Evolutionary conservation across 2,329 filamentous ascomycete genomes (phyloP).

Genomic region (Verticillium albo-atrum): DNA sequence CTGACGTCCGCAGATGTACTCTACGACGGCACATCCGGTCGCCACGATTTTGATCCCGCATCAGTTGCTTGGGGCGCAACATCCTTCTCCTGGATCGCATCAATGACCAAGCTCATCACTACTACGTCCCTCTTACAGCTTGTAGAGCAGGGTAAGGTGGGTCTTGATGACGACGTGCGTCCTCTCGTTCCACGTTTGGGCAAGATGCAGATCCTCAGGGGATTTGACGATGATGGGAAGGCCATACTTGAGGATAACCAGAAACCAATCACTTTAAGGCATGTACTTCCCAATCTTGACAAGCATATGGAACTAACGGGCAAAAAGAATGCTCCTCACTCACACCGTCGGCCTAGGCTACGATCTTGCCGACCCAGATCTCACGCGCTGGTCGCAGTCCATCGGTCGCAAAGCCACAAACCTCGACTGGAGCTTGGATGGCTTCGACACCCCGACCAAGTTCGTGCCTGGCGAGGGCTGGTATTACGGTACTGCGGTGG

Average conservation of each 20-base stretch:
- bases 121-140: constrained; percentile 32
- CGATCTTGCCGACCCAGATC: constrained; percentile 32
- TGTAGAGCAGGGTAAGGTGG: constrained; percentile 27
- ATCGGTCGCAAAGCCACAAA: constrained; percentile 26
- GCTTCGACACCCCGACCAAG: constrained; percentile 36
- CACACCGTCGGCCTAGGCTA: constrained; percentile 45
- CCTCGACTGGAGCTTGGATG: constrained; percentile 26
- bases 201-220: constrained; percentile 28
- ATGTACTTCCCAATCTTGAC: not conserved
- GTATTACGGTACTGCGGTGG: constrained; percentile 41
- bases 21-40: constrained; percentile 31
- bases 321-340: constrained; percentile 34
- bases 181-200: constrained; percentile 27
- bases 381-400: constrained; percentile 32
- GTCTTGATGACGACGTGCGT: constrained; percentile 32
- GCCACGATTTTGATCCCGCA: constrained; percentile 20
- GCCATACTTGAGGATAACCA: constrained; percentile 32
- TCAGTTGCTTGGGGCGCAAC: constrained; percentile 24
- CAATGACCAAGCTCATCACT: constrained; percentile 39
- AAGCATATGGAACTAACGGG: not conserved
- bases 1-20: constrained; percentile 19
- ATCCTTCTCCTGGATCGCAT: constrained; percentile 33
- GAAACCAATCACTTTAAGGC: constrained; percentile 33
- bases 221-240: constrained; percentile 26
- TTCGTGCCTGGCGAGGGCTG: constrained; percentile 43